Evolutionary conservation across 2,329 filamentous ascomycete genomes (phyloP), one percentile per base, ranked within the genome.

Genomic region (Ilyonectria robusta): DNA sequence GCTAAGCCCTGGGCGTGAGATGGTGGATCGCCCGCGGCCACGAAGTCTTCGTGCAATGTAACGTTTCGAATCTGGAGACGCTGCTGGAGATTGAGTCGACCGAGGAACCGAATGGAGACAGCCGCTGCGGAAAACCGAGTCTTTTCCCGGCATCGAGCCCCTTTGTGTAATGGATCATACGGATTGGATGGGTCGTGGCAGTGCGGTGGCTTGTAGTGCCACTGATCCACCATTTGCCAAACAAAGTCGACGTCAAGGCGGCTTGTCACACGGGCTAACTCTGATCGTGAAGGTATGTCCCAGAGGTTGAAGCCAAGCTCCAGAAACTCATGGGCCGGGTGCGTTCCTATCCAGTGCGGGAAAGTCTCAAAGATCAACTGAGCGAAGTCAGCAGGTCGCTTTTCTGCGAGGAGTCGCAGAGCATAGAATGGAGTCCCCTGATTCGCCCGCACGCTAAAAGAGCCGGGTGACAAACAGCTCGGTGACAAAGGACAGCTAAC

Each of bases 41-140:
- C 0, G 2, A 11, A 29, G 7, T 70, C 60, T 7, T 70, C 68
- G 1, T 51, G 11, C 6, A 70, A 2, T 0, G 3, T 15, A 3
- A 70, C 2, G 9, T 47, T 26, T 6, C 63, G 56, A 11, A 70
- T 42, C 7, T 29, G 26, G 1, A 44, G 3, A 2, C 59, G 56
- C 11, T 53, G 53, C 0, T 11, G 6, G 0, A 3, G 2, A 0
- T 63, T 6, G 9, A 70, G 9, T 5, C 17, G 37, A 0, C n/a
- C 15, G 3, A 70, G 56, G 6, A 69, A 67, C 0, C n/a, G n/a
- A 19, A 59, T 56, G 1, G 68, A 40, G 1, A 60, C 13, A 11
- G 67, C 56, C 2, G 56, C 7, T 0, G 65, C 59, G 15, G 67
- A 67, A 35, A 69, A 69, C 3, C 47, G 65, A 31, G n/a, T 35